Conservation (phyloP, 495 filamentous ascomycete species). For the Hypoxylon crocopeplum region DNA sequence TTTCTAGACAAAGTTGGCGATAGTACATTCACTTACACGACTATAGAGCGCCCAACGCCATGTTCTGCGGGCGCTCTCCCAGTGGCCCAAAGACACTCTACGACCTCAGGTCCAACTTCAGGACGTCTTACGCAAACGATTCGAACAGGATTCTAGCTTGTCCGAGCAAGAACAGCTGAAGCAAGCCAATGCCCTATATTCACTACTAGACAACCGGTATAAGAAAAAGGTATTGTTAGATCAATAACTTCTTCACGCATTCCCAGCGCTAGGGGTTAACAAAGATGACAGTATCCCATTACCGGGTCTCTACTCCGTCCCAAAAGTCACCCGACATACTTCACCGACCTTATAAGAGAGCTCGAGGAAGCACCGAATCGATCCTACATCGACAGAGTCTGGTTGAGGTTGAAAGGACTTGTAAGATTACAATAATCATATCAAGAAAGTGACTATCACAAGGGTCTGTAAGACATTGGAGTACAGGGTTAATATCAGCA, state of each 20-base stretch:
- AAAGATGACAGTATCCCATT: conserved; percentile 64
- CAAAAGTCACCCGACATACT: conserved; percentile 77
- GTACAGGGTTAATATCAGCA: no score
- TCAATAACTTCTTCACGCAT: neutral
- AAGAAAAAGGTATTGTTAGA: conserved; percentile 63
- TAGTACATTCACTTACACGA: conserved; percentile 25
- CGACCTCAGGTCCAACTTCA: conserved; percentile 82
- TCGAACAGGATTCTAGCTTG: conserved; percentile 46
- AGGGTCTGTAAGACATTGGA: no score
- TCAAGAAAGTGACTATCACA: neutral
- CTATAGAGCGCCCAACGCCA: conserved; percentile 54
- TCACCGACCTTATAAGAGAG: conserved; percentile 73
- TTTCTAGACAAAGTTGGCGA: neutral
- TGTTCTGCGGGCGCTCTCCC: conserved; percentile 71
- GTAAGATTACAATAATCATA: conserved; percentile 58
- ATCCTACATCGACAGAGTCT: conserved; percentile 60
- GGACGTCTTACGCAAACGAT: conserved; percentile 67
- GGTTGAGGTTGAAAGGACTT: conserved; percentile 68
- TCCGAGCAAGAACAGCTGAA: conserved; percentile 47
- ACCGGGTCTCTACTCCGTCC: conserved; percentile 67
- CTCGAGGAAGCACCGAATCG: conserved; percentile 73
- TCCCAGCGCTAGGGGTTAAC: neutral
- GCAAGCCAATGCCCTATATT: conserved; percentile 76
- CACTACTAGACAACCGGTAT: conserved; percentile 77
- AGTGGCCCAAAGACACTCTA: conserved; percentile 80